Evolutionary conservation across 2,329 filamentous ascomycete genomes (phyloP).

Genomic region (Aspergillus sp.): DNA sequence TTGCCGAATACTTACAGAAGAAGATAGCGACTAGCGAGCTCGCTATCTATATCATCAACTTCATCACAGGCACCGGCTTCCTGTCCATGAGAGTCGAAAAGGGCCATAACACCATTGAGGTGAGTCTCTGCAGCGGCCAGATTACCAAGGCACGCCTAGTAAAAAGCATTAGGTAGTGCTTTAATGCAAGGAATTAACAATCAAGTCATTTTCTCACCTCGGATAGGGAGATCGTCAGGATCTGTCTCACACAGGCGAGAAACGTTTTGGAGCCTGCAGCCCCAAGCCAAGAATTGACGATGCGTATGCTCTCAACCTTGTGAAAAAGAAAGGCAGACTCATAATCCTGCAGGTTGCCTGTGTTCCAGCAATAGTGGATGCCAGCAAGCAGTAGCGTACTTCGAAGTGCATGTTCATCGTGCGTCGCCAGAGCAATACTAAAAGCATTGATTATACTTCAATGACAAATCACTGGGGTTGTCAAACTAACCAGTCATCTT

Average conservation of each 20-base stretch:
- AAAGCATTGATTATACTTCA: not conserved
- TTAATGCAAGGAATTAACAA: not conserved
- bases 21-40: not conserved
- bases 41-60: not conserved
- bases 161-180: not conserved
- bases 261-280: not conserved
- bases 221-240: not conserved
- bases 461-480: not conserved
- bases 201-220: not conserved
- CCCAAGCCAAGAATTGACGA: not conserved
- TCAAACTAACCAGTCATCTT: not conserved
- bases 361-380: slow-evolving; percentile 5
- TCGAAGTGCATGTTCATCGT: not conserved
- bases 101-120: not conserved
- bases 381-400: slow-evolving; percentile 1
- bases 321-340: slow-evolving; percentile 1
- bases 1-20: not conserved
- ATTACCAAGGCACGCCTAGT: not conserved
- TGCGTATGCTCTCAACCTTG: slow-evolving; percentile 5
- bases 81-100: not conserved
- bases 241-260: slow-evolving; percentile 2
- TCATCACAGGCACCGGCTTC: not conserved
- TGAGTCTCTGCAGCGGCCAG: not conserved
- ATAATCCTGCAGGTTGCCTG: not conserved
- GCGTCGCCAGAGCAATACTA: slow-evolving; percentile 1